Base-by-base conservation (phyloP, 1,284 basidiomycete genomes). In the Boletus calvinii region DNA sequence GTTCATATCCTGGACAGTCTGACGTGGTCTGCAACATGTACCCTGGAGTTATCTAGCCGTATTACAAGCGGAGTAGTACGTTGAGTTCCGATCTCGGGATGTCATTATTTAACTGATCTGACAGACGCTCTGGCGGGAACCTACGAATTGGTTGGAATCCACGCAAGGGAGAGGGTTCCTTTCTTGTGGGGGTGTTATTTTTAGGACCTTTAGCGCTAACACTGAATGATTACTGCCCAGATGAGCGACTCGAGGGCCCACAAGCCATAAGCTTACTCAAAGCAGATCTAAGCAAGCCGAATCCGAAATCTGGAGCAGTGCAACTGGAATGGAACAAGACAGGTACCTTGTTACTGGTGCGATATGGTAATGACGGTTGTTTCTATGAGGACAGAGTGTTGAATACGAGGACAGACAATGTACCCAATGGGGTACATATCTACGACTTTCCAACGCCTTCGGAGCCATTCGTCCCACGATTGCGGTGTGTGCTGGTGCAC, bases 111-210 rank as follows among this genome's bases (percentile, higher is more conserved):
- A 26, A 61, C 46, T 6, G 8, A 39, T 31, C 17, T 30, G 17
- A 50, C 58, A 92, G 91, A 77, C 71, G 13, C 74, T 90, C 9
- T 94, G 91, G 92, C 78, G 84, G 50, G 92, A 94, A 64, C 90
- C 92, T 3, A 60, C 75, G 0, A 83, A 83, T 55, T 94, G 92
- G 92, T 71, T 91, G 31, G 85, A 87, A 65, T 77, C 84, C 1
- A 92, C 90, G 0, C 79, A 85, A 61, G 87, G 86, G 13, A 80
- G 85, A 52, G 90, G 90, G 5, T 93, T 92, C 67, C 73, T 94
- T 31, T 88, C 90, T 24, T 94, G 92, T 91, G 62, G 64, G 34
- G 18, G 40, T 24, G 17, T 48, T 37, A n/a, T 48, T 15, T 26
- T 26, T 26, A 2, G 2, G 17, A 31, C n/a, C 15, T 29, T 32